Evolutionary conservation across 1,284 basidiomycete genomes (phyloP).

Genomic region (Cutaneotrichosporon mucoides): DNA sequence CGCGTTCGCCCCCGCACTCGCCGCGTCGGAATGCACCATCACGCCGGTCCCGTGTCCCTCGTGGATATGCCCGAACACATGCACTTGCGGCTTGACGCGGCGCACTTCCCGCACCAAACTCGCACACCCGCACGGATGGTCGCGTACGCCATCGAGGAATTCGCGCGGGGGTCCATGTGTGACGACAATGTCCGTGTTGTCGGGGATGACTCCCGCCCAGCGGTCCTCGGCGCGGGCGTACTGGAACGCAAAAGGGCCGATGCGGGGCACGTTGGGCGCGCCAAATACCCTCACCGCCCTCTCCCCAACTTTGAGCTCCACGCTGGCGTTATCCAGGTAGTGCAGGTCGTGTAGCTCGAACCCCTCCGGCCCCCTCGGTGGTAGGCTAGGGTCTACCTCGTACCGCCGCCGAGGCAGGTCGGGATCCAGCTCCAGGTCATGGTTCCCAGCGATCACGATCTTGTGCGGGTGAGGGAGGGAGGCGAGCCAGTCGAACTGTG

Average conservation of each 20-base stretch:
- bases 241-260: not conserved
- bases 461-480: too few relatives aligned
- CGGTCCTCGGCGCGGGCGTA: not conserved
- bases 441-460: constrained; percentile 5
- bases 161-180: constrained; percentile 1
- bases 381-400: too few relatives aligned
- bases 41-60: not conserved
- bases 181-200: not conserved
- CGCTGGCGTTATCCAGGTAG: not conserved
- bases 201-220: not conserved
- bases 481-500: too few relatives aligned
- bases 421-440: constrained; percentile 3
- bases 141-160: not conserved
- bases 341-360: not conserved
- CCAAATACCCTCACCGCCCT: not conserved
- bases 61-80: not conserved
- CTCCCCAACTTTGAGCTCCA: not conserved
- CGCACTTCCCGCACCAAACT: not conserved
- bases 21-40: too few relatives aligned
- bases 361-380: too few relatives aligned
- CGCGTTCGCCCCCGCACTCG: too few relatives aligned
- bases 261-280: not conserved
- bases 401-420: too few relatives aligned
- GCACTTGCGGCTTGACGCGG: not conserved
- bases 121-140: not conserved